Evolutionary conservation across 139 green algal genomes (phyloP).

Genomic region (Klebsormidium nitens): DNA sequence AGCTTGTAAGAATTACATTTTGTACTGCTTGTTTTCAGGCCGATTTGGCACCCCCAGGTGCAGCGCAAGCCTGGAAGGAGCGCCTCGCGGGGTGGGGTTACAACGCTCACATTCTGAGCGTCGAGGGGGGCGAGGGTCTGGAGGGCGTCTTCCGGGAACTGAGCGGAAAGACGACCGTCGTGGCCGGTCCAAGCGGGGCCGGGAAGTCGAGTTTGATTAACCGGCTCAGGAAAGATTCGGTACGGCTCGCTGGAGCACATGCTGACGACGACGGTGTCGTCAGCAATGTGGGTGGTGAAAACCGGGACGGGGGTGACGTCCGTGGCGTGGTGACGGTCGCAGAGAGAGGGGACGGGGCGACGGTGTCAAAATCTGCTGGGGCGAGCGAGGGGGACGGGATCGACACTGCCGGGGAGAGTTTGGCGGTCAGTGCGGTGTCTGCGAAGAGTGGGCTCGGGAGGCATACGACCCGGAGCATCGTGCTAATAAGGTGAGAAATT

Average conservation of each 20-base stretch:
- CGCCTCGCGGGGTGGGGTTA: conserved; percentile 72
- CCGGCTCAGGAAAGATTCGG: conserved; percentile 16
- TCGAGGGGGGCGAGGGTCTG: conserved; percentile 57
- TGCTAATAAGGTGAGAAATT: conserved; percentile 57
- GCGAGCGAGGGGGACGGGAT: conserved; percentile 10
- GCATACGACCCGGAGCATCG: conserved; percentile 85
- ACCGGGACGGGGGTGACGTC: neutral
- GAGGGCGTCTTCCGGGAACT: conserved; percentile 41
- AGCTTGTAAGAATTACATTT: no score
- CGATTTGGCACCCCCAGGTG: no score
- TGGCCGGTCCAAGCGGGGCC: conserved; percentile 84
- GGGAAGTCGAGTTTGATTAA: conserved; percentile 97
- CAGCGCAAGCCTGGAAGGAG: no score
- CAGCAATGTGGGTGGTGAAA: neutral
- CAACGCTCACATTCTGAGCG: conserved; percentile 59
- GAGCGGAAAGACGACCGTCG: conserved; percentile 54
- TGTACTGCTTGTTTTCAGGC: no score
- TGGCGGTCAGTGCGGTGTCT: conserved; percentile 50
- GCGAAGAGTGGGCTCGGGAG: conserved; percentile 65
- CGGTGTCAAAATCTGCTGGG: no score
- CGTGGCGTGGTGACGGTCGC: neutral
- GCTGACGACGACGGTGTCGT: neutral
- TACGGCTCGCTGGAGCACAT: neutral
- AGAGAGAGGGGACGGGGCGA: conserved; percentile 15
- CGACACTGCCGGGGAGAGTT: conserved; percentile 2